These are phyloP conservation scores for Pichia sp. DNA, from an alignment of 1,139 yeast species.

Conservation along the genomic window DNA sequence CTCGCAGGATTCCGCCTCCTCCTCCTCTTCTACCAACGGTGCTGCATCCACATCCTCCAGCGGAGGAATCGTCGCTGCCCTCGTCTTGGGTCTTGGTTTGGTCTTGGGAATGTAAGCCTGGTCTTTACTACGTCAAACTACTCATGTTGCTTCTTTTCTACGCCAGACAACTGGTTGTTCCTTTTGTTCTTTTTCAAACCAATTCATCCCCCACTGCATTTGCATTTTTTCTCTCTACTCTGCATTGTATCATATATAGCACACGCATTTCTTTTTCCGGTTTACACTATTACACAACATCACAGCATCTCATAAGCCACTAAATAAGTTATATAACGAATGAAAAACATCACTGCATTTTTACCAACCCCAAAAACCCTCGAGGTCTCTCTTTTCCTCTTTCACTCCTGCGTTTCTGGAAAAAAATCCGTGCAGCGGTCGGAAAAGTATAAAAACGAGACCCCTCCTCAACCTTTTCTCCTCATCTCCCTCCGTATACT, in stretches of 20 bases:
- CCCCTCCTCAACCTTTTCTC: background rate
- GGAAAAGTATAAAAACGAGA: background rate
- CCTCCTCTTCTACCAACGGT: constrained; percentile 2
- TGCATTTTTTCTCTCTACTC: background rate
- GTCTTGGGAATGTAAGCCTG: background rate
- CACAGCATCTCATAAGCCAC: background rate
- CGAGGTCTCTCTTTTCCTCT: background rate
- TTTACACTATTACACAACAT: too few species aligned
- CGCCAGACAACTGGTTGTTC: background rate
- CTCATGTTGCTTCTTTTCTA: background rate
- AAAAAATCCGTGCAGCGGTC: background rate
- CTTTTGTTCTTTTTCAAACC: background rate
- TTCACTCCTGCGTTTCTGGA: background rate
- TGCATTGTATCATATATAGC: background rate
- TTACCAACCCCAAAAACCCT: background rate
- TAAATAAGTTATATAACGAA: background rate
- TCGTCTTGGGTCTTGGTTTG: background rate
- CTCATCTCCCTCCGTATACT: background rate
- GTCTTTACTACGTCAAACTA: background rate
- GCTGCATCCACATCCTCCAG: background rate
- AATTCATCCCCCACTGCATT: background rate
- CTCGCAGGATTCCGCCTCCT: background rate
- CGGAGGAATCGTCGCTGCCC: background rate
- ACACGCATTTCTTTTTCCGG: background rate
- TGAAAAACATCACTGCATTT: background rate